Evolutionary conservation across 2,329 filamentous ascomycete species (phyloP), one percentile per base, ranked within the genome.

Genomic region (Paraphaeosphaeria minitans): DNA sequence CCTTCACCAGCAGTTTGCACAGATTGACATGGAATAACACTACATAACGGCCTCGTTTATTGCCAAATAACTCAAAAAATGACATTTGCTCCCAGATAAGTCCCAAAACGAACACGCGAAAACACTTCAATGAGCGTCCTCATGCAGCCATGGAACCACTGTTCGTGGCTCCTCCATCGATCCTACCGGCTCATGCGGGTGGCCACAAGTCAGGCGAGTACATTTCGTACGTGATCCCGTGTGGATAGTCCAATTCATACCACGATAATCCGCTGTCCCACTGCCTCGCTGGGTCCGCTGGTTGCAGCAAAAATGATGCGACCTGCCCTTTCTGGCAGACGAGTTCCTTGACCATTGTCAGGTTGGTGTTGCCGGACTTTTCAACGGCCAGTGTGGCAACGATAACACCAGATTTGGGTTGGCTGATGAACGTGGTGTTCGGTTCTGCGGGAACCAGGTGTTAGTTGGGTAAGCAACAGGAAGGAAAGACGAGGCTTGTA

Each of bases 191-290:
- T 31, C 29, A 31, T 27, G 24, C 24, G 24, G 24, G 24, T 27
- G 24, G 24, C 24, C 24, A 4, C n/a, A 21, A 35, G 19, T 8
- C 12, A 2, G 19, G 31, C 14, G 4, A 9, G 37, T 37, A 61
- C 68, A 74, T 69, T 45, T 73, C 73, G 55, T 72, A 69, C 31
- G 67, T 67, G 47, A 75, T 61, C 1, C 74, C 74, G 64, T 76
- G 67, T 13, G 61, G 63, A 52, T 73, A 66, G 27, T 68, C 63
- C 56, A 74, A 39, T 58, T 76, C 74, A 62, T 65, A 75, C 72
- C 73, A 75, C 12, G 55, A 66, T 4, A 70, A 52, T 16, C 62
- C 65, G 31, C 71, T 62, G n/a, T 62, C 53, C 29, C 58, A 13
- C 22, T 51, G 48, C 19, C 19, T 58, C 4, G 41, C 49, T 16